Base-by-base conservation (phyloP, 2,329 filamentous ascomycete species). In the Xylaria hypoxylon region DNA sequence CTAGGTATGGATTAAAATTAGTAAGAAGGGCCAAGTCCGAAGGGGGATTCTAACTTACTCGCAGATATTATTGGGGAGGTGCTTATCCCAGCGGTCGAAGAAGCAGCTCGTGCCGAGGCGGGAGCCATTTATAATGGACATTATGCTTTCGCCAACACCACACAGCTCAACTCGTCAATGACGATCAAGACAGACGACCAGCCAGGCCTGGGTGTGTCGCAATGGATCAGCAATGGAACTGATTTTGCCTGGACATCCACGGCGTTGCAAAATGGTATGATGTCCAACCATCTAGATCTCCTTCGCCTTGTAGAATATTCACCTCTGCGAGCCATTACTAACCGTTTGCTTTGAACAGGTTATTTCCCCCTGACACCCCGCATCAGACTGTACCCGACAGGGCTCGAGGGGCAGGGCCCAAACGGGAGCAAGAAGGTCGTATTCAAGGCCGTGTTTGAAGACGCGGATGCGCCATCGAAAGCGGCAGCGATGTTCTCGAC, bases 401-500 rank as follows among this genome's bases (percentile, higher is more conserved):
- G 75, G 0, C 71, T 79, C 35, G 74, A 77, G 53, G 70, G 70
- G 3, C 59, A 59, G 7, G 57, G 51, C 2, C 35, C 66, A 0
- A 67, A 72, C 15, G 75, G 74, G 1, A 72, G 75, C 4, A 77
- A 74, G 66, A 69, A 67, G 17, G 71, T 77, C 5, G 73, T 66
- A 3, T 77, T 78, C 68, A 78, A 77, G 61, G 76, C 74, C 2
- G 70, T 76, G 33, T 79, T 77, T 47, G 76, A 78, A 63, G 76
- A 77, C 35, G 70, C 75, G 8, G 66, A 71, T 22, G 70, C 59
- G 3, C 65, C 69, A 1, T 66, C 69, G 8, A 59, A 71, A 15
- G 66, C 70, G 1, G 62, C 68, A 10, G 71, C 71, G n/a, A 74
- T 77, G 69, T 83, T 73, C 74, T 84, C 67, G 72, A 80, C 67